A percentile compares a stretch with the other conserved stretches of the same genome.
These are phyloP conservation scores for Aleurites moluccanus DNA, from an alignment of 441 rosid genomes.

Conservation along the genomic window DNA sequence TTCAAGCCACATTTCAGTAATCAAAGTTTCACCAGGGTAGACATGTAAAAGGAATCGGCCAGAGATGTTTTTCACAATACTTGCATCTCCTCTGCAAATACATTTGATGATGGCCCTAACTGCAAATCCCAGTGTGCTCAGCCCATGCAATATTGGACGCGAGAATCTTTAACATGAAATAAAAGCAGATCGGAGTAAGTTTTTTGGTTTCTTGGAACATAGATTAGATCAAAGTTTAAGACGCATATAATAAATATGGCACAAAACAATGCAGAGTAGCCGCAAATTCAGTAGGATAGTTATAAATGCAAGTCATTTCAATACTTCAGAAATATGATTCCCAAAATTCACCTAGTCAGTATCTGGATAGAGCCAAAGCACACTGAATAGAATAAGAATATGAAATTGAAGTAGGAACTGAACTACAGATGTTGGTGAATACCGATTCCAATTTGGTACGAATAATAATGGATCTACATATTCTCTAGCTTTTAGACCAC, in stretches of 20 bases:
- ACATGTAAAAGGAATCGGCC: conserved; percentile 78
- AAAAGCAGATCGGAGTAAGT: conserved; percentile 25
- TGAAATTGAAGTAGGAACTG: not conserved
- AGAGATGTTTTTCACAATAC: conserved; percentile 57
- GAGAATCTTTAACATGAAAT: conserved; percentile 53
- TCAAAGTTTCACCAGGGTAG: conserved; percentile 78
- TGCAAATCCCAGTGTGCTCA: conserved; percentile 86
- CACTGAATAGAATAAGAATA: not conserved
- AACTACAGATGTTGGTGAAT: not conserved
- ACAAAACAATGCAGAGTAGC: not conserved
- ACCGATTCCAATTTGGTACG: not conserved
- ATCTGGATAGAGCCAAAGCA: not conserved
- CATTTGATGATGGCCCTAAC: conserved; percentile 76
- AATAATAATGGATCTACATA: not conserved
- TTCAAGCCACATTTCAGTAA: conserved; percentile 86
- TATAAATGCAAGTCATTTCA: not conserved
- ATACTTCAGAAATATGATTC: not conserved
- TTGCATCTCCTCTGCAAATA: conserved; percentile 71
- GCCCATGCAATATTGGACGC: conserved; percentile 87
- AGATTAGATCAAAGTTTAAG: not conserved
- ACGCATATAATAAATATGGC: not conserved
- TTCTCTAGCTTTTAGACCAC: not conserved
- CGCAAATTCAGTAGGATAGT: not conserved
- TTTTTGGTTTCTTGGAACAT: not conserved
- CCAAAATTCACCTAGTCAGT: not conserved